Base-by-base conservation (phyloP, 441 rosid species). In the Codiaeum variegatum region DNA sequence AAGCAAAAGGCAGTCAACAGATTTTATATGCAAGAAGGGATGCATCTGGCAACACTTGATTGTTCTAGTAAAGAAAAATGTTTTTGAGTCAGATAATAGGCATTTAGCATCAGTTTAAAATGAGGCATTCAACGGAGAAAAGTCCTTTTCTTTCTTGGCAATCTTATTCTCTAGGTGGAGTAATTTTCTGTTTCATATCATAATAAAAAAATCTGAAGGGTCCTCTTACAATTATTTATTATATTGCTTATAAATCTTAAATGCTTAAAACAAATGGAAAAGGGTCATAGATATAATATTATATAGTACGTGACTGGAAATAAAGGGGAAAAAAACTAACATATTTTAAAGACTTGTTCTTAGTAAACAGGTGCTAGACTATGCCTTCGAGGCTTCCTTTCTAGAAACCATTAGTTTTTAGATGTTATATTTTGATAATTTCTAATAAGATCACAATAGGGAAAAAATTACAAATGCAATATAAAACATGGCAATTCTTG, bases 141-240 rank as follows among this genome's bases (percentile, higher is more conserved):
- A 52, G 12, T 83, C 90, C 97, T 97, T 86, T 85, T 65, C 87
- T 86, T 58, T 91, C 95, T 75, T 82, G 80, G 13, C 88, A 91
- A 76, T 90, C 93, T 70, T 78, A 83, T 24, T 76, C 73, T 6
- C 81, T 84, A 3, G 93, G 93, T 59, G 67, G 88, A 74, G 82
- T 81, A 52, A 70, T 75, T 70, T 88, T 81, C 67, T 86, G 85
- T 78, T 95, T 95, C 91, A 90, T 91, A 66, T 88, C 86, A 60
- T 93, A 96, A 66, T 88, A 91, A 75, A 91, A 72, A 93, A 95
- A 64, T 87, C 96, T 0, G 86, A 83, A n/a, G 99, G 96, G 69
- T 95, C 99, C 64, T 93, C 98, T 72, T 90, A 91, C 77, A 93
- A 76, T 1, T 94, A 93, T 79, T 91, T 88, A 82, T 85, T 91